Evolutionary conservation across 208 protist genomes (phyloP).

Genomic region (Leishmania amazonensis): DNA sequence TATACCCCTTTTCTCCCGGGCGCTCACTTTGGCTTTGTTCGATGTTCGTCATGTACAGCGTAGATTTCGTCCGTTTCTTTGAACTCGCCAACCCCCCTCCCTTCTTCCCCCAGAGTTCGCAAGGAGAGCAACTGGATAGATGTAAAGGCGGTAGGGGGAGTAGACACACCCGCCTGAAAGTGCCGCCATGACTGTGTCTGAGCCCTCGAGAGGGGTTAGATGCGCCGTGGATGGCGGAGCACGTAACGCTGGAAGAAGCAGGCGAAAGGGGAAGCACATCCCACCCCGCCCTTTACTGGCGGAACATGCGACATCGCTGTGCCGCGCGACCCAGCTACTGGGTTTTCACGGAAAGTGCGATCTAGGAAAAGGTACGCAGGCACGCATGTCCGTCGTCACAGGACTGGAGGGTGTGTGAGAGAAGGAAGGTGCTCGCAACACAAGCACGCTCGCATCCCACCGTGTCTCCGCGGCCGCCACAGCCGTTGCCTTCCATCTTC

Average conservation of each 20-base stretch:
- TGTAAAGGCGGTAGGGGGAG: neutral
- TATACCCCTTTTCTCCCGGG: neutral
- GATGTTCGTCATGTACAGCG: conserved; percentile 5
- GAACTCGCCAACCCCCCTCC: neutral
- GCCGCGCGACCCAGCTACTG: neutral
- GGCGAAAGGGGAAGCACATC: neutral
- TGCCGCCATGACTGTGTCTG: neutral
- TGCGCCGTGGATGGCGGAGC: neutral
- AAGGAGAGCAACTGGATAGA: neutral
- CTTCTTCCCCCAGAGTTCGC: neutral
- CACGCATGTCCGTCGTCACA: neutral
- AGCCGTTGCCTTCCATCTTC: neutral
- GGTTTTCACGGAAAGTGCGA: too few species aligned
- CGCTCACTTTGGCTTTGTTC: neutral
- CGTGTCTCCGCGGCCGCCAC: neutral
- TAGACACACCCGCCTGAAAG: neutral
- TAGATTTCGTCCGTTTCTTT: neutral
- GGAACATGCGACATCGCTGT: neutral
- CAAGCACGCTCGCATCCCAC: neutral
- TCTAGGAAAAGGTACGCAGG: neutral
- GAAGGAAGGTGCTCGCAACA: neutral
- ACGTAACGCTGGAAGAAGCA: neutral
- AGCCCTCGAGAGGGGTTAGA: neutral
- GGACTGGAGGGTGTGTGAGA: neutral
- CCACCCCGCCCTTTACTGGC: neutral